phyloP scores from a whole-genome alignment of 1,284 basidiomycete genomes.

The Neonothopanus nambi region DNA sequence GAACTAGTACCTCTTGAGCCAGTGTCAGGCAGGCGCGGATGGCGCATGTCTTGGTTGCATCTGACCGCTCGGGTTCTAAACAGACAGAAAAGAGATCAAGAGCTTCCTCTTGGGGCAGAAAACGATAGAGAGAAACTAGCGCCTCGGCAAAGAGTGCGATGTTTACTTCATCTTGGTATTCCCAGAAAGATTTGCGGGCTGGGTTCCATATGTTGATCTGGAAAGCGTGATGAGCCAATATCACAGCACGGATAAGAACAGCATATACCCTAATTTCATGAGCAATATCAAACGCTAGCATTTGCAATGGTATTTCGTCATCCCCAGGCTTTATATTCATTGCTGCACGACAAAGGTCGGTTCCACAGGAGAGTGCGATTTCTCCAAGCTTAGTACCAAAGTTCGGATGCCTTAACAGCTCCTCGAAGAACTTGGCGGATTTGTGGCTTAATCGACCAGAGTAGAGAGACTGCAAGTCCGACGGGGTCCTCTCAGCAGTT shows the following conservation, averaged over 20 bases:
- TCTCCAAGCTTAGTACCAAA: slow-evolving; percentile 58
- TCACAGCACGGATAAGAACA: neutral
- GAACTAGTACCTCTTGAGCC: slow-evolving; percentile 40
- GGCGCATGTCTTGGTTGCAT: slow-evolving; percentile 78
- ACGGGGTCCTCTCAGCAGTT: slow-evolving; percentile 72
- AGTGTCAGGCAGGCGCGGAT: slow-evolving; percentile 67
- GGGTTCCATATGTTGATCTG: slow-evolving; percentile 45
- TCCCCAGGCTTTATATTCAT: slow-evolving; percentile 63
- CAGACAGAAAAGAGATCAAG: slow-evolving; percentile 61
- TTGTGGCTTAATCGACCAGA: slow-evolving; percentile 22
- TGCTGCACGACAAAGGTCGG: slow-evolving; percentile 84
- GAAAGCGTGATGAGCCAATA: slow-evolving; percentile 15
- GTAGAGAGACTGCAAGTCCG: slow-evolving; percentile 43
- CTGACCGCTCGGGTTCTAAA: slow-evolving; percentile 73
- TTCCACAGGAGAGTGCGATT: slow-evolving; percentile 70
- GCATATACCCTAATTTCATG: slow-evolving; percentile 74
- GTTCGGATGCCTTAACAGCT: slow-evolving; percentile 52
- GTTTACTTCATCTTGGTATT: slow-evolving; percentile 70
- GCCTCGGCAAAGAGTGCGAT: slow-evolving; percentile 79
- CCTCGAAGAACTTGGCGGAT: slow-evolving; percentile 58
- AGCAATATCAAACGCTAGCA: slow-evolving; percentile 72
- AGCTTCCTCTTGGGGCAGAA: slow-evolving; percentile 62
- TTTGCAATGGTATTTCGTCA: slow-evolving; percentile 66
- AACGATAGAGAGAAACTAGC: slow-evolving; percentile 71
- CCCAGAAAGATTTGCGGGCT: slow-evolving; percentile 68